Conservation (phyloP, 768 basidiomycete genomes). For the Gloeostereum incarnatum region DNA sequence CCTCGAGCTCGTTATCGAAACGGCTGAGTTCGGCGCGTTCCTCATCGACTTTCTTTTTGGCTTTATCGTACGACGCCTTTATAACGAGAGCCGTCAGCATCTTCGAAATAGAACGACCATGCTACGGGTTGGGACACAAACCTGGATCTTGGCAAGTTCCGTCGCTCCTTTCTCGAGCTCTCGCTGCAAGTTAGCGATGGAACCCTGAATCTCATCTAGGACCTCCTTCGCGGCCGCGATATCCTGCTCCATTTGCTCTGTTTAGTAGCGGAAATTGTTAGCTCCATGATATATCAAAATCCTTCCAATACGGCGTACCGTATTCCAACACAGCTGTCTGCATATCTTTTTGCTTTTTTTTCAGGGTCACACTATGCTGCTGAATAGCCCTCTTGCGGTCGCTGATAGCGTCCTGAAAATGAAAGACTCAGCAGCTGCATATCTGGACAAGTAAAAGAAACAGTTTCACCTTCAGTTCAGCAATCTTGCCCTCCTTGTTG, state of each 20-base stretch:
- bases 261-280: neutral
- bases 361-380: slow-evolving; percentile 74
- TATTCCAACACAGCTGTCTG: slow-evolving; percentile 83
- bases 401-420: slow-evolving; percentile 58
- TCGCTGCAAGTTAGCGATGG: slow-evolving; percentile 43
- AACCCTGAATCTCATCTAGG: slow-evolving; percentile 29
- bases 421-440: neutral
- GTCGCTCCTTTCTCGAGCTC: slow-evolving; percentile 45
- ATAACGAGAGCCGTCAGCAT: neutral
- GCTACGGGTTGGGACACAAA: neutral
- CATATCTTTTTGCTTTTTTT: slow-evolving; percentile 81
- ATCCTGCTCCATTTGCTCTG: slow-evolving; percentile 80
- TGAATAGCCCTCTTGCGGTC: slow-evolving; percentile 76
- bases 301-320: slow-evolving; percentile 37
- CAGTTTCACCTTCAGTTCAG: slow-evolving; percentile 72
- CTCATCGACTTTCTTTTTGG: slow-evolving; percentile 65
- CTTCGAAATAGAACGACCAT: neutral
- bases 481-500: slow-evolving; percentile 96
- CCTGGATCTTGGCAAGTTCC: slow-evolving; percentile 25
- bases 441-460: neutral
- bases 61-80: slow-evolving; percentile 51
- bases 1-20: slow-evolving; percentile 83
- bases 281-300: neutral
- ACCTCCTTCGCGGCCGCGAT: slow-evolving; percentile 41
- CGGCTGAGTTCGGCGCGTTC: slow-evolving; percentile 83